Evolutionary conservation across 2,329 filamentous ascomycete genomes (phyloP), one percentile per base, ranked within the genome.

Genomic region (Bipolaris zeicola): DNA sequence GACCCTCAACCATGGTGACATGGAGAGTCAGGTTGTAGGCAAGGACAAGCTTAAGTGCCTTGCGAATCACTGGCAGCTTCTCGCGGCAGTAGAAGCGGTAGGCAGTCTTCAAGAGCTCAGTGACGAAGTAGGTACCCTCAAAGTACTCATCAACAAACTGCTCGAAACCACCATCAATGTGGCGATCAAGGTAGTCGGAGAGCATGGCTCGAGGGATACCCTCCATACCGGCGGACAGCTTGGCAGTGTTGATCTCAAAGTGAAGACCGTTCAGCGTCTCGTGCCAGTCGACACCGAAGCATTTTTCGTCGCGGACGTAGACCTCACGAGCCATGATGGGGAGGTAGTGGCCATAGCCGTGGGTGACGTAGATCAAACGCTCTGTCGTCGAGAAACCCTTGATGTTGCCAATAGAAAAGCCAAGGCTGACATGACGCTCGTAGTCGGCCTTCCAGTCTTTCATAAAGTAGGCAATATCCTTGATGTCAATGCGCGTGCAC

Each of bases 381-480:
- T 88, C 85, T 16, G 81, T 77, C 26, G 84, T 80, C 14, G 85
- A 86, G 76, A 87, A 88, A 31, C 93, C 93, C 81, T 96, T 96
- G 80, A 97, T 95, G 73, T 97, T 97, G 78, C 90, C 93, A 46
- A 96, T 89, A 1, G 92, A 96, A 74, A 97, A 92, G 52, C 91
- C 91, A 55, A 91, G 87, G 62, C 87, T 90, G 66, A 95, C 86
- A 74, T 97, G 93, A 67, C 92, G 89, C 79, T 96, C 92, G 70
- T 95, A 96, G 76, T 98, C 94, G 42, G 92, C 93, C 80, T 94
- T 96, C 93, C 93, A 98, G 78, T 97, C 94, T 83, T 97, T 97
- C 91, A 97, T 95, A 82, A 98, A 98, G 78, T 96, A 96, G 41
- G 88, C 91, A 70, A 98, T 96, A 71, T 98, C 94, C 84, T 96